A percentile compares a stretch with the other conserved stretches of the same genome.
These are phyloP conservation scores for Pichia terricola DNA, from an alignment of 1,139 yeast genomes.

Conservation along the genomic window DNA sequence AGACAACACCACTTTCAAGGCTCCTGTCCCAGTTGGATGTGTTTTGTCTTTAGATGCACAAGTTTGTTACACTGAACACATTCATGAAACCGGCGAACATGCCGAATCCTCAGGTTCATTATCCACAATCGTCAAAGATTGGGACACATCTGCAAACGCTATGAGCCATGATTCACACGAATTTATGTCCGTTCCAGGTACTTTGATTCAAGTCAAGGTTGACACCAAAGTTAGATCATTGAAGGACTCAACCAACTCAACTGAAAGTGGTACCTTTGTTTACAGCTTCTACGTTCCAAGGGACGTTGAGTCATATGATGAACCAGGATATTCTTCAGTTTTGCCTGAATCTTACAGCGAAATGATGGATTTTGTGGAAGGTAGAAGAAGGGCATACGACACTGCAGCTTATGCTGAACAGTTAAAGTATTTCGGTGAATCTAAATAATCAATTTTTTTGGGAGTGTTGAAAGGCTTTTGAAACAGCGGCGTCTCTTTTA, in stretches of 20 bases:
- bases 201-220: slow-evolving; percentile 80
- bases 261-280: slow-evolving; percentile 78
- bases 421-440: slow-evolving; percentile 20
- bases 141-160: slow-evolving; percentile 48
- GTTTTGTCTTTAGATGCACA: slow-evolving; percentile 74
- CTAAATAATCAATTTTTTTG: not conserved
- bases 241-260: slow-evolving; percentile 43
- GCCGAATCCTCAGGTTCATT: slow-evolving; percentile 29
- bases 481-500: no score
- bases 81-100: slow-evolving; percentile 33
- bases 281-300: slow-evolving; percentile 81
- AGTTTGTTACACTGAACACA: slow-evolving; percentile 75
- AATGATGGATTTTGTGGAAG: slow-evolving; percentile 86
- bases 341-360: slow-evolving; percentile 83
- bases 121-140: slow-evolving; percentile 26
- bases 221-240: slow-evolving; percentile 68
- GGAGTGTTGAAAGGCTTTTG: not conserved
- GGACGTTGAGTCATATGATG: slow-evolving; percentile 32
- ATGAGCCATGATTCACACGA: slow-evolving; percentile 45
- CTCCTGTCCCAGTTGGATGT: slow-evolving; percentile 93
- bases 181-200: slow-evolving; percentile 69
- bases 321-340: slow-evolving; percentile 48
- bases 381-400: slow-evolving; percentile 79
- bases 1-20: slow-evolving; percentile 83
- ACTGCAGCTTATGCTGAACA: slow-evolving; percentile 61